phyloP scores from a whole-genome alignment of 495 filamentous ascomycete genomes.

The Hyaloscypha hepaticicola region DNA sequence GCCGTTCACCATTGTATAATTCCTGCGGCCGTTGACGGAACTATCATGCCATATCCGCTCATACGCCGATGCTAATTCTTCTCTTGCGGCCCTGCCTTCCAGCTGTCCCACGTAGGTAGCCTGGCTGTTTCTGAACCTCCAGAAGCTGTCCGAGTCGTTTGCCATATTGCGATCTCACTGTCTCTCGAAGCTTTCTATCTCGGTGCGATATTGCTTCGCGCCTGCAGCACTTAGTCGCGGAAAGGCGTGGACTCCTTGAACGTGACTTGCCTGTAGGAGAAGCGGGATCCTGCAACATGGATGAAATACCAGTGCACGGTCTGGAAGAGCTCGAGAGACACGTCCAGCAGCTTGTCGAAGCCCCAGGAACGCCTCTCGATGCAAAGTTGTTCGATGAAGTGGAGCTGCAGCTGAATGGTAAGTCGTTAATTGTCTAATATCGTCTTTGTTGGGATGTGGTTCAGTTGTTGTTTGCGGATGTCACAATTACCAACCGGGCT shows the following conservation, averaged over 20 bases:
- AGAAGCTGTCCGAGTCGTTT: background rate
- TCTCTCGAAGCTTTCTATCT: too few species aligned
- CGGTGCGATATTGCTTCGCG: too few species aligned
- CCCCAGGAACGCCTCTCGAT: conserved; percentile 39
- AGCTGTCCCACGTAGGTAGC: background rate
- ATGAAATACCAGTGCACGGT: conserved; percentile 33
- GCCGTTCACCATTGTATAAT: background rate
- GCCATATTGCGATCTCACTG: too few species aligned
- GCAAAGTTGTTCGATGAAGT: conserved; percentile 53
- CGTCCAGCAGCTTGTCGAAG: conserved; percentile 44
- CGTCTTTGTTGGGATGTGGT: background rate
- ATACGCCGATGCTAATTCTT: background rate
- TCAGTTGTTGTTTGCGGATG: background rate
- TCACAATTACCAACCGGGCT: background rate
- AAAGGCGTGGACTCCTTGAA: too few species aligned
- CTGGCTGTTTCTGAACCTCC: background rate
- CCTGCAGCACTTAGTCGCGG: too few species aligned
- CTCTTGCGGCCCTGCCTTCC: background rate
- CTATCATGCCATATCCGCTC: background rate
- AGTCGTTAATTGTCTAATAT: background rate
- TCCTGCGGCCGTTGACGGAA: background rate
- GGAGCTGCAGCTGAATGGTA: conserved; percentile 52
- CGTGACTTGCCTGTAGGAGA: background rate
- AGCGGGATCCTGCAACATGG: conserved; percentile 14
- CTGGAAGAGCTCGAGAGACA: conserved; percentile 50